Base-by-base conservation (phyloP, 1,139 yeast genomes). In the Diutina pseudorugosa region DNA sequence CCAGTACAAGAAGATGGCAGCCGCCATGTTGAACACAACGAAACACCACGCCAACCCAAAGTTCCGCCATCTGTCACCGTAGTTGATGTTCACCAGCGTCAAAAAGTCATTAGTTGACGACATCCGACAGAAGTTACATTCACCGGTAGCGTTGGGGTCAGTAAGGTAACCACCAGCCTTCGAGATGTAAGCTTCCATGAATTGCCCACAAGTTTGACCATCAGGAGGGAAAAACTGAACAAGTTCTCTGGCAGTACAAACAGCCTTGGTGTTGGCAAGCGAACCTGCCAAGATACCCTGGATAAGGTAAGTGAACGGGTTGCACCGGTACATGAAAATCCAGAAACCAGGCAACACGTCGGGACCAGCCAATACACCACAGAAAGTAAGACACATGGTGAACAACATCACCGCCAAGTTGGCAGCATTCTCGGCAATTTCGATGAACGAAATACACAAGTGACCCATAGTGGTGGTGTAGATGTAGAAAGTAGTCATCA, bases 1-100 rank as follows among this genome's bases (percentile, higher is more conserved):
- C 61, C 62, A 65, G 61, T 64, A 65, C 55, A 65, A 60, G 52
- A 56, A 54, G 20, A 60, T 51, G 14, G 69, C 61, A 16, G 59
- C 56, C 11, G 61, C 43, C 45, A 63, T 57, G 55, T 65, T 62
- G 51, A 64, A 52, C 19, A 54, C 61, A 50, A 64, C 61, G 51
- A 61, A 65, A 2, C 63, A 45, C 49, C 49, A 45, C 63, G 79
- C 69, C 57, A 83, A 74, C 63, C 93, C 93, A 57, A 73, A 73
- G 63, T 85, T 79, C 73, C 91, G 77, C 85, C 91, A 83, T 64
- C 79, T 75, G 56, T 74, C 69, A n/a, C 62, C 51, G 60, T 73
- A 80, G 0, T 59, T 50, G 20, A 82, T 68, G 8, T 70, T 66
- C 47, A 82, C 57, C 21, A 49, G 69, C 20, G 64, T 30, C 66